Percentiles rank a stretch among this genome's conserved stretches.
These are phyloP conservation scores for Rhipidocladum racemiflorum DNA, from an alignment of 176 grass and related monocot species.

Conservation along the genomic window DNA sequence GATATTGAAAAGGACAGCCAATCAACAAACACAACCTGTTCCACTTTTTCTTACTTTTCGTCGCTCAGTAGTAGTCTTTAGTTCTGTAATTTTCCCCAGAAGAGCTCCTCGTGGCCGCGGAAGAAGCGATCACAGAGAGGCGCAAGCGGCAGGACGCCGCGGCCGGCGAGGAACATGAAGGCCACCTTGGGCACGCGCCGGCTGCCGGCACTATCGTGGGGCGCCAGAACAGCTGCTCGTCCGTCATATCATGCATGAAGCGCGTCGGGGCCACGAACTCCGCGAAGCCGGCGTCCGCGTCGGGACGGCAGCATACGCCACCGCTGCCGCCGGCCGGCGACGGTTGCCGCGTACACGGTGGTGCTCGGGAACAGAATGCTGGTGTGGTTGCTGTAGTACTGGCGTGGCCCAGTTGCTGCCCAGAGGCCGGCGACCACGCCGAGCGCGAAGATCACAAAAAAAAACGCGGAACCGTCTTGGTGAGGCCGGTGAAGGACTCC, in stretches of 20 bases:
- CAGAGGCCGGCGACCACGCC: constrained; percentile 61
- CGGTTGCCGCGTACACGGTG: not conserved
- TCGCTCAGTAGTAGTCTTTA: too few relatives aligned
- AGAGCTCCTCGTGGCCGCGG: constrained; percentile 52
- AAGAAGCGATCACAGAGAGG: constrained; percentile 93
- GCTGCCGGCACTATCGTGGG: constrained; percentile 63
- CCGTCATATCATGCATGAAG: constrained; percentile 78
- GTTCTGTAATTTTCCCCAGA: too few relatives aligned
- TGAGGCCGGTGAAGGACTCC: constrained; percentile 43
- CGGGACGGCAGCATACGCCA: not conserved
- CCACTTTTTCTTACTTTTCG: too few relatives aligned
- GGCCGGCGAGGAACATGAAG: constrained; percentile 71
- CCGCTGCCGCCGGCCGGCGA: not conserved
- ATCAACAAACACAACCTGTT: too few relatives aligned
- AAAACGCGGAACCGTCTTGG: constrained; percentile 45
- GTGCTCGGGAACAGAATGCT: constrained; percentile 33
- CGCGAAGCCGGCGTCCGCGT: constrained; percentile 16
- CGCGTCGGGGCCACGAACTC: constrained; percentile 63
- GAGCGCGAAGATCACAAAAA: constrained; percentile 64
- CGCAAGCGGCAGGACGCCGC: constrained; percentile 52
- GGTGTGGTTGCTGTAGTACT: constrained; percentile 9
- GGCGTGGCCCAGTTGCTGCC: constrained; percentile 33
- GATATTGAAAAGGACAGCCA: too few relatives aligned
- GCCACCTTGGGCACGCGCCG: constrained; percentile 69
- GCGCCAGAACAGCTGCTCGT: constrained; percentile 80